Conservation (phyloP, 495 filamentous ascomycete genomes). For the Penicillium bovifimosum region DNA sequence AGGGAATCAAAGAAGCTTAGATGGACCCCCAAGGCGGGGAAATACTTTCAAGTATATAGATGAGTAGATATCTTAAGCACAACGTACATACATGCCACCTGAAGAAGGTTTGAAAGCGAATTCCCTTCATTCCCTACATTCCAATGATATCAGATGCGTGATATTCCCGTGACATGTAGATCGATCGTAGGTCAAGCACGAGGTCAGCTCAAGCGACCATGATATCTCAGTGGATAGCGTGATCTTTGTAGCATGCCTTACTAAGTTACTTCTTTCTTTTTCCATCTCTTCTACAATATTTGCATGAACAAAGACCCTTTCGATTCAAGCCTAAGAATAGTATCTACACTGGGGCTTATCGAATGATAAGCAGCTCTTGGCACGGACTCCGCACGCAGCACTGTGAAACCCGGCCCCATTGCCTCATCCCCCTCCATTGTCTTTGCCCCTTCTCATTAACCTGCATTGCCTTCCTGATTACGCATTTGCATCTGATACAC, state of each 20-base stretch:
- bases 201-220: constrained; percentile 13
- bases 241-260: no score
- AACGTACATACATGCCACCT: neutral
- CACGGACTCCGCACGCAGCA: constrained; percentile 20
- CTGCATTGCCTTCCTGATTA: constrained; percentile 1
- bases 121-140: constrained; percentile 4
- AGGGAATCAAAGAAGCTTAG: constrained; percentile 29
- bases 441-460: constrained; percentile 13
- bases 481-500: constrained; percentile 8
- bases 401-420: constrained; percentile 22
- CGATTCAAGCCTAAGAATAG: neutral
- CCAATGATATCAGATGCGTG: constrained; percentile 8
- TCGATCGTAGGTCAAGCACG: constrained; percentile 10
- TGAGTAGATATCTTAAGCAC: neutral
- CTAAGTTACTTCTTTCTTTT: neutral
- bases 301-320: neutral
- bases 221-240: no score
- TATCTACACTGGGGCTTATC: constrained; percentile 17
- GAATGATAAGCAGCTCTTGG: constrained; percentile 23
- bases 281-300: neutral
- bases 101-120: neutral
- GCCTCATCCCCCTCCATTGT: constrained; percentile 26
- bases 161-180: neutral
- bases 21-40: neutral
- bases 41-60: neutral